A percentile compares a stretch with the other conserved stretches of the same genome.
Conservation (phyloP, 495 filamentous ascomycete species). For the Platismatia glauca region DNA sequence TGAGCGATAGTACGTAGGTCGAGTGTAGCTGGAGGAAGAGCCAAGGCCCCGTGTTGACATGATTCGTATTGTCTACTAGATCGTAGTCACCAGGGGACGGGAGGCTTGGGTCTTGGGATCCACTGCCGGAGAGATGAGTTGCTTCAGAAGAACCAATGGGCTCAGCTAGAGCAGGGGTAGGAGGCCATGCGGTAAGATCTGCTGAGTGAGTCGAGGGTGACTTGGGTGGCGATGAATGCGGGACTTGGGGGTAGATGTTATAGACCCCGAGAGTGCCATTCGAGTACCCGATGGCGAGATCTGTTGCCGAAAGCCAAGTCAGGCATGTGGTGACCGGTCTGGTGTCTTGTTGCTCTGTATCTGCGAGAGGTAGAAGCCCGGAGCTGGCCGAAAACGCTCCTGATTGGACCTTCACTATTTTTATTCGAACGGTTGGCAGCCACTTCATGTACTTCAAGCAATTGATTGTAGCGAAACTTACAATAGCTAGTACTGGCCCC, state of each 20-base stretch:
- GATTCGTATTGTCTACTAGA: conserved; percentile 8
- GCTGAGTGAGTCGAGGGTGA: neutral
- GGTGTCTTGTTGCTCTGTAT: conserved; percentile 26
- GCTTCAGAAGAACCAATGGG: neutral
- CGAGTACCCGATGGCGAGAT: conserved; percentile 54
- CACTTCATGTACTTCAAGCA: conserved; percentile 1
- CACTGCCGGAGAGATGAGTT: neutral
- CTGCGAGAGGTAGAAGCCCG: conserved; percentile 18
- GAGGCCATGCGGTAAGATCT: neutral
- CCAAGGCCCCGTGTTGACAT: conserved; percentile 35
- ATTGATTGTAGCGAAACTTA: neutral
- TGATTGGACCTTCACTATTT: conserved; percentile 15
- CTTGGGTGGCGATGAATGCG: neutral
- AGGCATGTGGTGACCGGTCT: conserved; percentile 45
- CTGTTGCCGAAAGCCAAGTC: conserved; percentile 52
- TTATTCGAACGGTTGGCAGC: neutral
- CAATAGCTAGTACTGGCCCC: conserved; percentile 7
- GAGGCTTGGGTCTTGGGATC: neutral
- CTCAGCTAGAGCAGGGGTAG: neutral
- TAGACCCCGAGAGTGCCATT: conserved; percentile 53
- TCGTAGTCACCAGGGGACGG: neutral
- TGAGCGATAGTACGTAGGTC: conserved; percentile 51
- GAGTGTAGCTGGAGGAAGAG: conserved; percentile 49
- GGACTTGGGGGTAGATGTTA: conserved; percentile 35
- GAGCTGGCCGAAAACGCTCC: conserved; percentile 47